phyloP scores from a whole-genome alignment of 495 filamentous ascomycete genomes.

The Halenospora varia region DNA sequence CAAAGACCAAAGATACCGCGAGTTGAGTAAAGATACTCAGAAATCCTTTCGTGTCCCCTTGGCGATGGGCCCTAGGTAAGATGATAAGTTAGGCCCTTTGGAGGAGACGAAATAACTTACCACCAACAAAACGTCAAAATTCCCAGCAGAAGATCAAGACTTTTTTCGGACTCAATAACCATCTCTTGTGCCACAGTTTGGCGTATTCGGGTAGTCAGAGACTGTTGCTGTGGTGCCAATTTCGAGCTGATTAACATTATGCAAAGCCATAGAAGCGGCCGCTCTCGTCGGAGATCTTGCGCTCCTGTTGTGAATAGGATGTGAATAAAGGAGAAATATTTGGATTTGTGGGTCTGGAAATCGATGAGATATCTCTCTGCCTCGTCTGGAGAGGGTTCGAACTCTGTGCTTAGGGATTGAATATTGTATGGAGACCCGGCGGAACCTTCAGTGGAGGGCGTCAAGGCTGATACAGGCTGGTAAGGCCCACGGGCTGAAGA shows the following conservation, averaged over 20 bases:
- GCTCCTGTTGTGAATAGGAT: slow-evolving; percentile 42
- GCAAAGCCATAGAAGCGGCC: slow-evolving; percentile 51
- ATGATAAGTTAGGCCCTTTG: no score
- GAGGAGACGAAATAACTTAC: no score
- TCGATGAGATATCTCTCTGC: slow-evolving; percentile 35
- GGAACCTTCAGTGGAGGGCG: no score
- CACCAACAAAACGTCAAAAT: slow-evolving; percentile 44
- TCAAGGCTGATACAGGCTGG: no score
- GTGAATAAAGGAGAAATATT: slow-evolving; percentile 40
- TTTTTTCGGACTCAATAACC: slow-evolving; percentile 44
- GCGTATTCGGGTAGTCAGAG: slow-evolving; percentile 35
- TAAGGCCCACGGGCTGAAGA: no score
- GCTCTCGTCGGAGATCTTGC: slow-evolving; percentile 37
- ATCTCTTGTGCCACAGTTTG: slow-evolving; percentile 42
- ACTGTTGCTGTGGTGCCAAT: slow-evolving; percentile 31
- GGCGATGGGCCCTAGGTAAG: slow-evolving; percentile 12
- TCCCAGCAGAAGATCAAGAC: slow-evolving; percentile 52
- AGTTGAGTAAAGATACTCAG: slow-evolving; percentile 44
- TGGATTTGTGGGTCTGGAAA: slow-evolving; percentile 40
- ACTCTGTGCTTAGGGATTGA: no score
- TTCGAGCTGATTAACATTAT: slow-evolving; percentile 43
- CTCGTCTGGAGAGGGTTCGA: slow-evolving; percentile 26
- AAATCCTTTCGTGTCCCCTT: slow-evolving; percentile 28
- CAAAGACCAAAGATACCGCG: slow-evolving; percentile 46
- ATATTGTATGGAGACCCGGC: no score